Evolutionary conservation across 129 eudicot genomes (phyloP), one percentile per base, ranked within the genome.

Genomic region (Helichrysum umbraculigerum): DNA sequence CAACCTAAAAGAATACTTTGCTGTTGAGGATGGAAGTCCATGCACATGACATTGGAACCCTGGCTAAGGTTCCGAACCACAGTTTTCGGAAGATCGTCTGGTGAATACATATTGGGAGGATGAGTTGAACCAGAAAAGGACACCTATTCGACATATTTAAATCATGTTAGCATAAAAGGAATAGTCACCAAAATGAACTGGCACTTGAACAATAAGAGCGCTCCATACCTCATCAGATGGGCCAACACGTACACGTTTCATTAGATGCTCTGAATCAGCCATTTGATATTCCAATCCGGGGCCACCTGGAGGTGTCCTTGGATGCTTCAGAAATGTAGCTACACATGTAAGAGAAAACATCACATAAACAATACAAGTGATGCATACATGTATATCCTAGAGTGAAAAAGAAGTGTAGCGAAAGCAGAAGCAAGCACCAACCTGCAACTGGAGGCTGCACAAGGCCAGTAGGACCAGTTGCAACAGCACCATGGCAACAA

Each of bases 21-120:
- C 76, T 91, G 97, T 72, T 83, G 97, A 20, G 97, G 97, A 87
- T 91, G 97, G 81, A 88, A 91, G 71, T 91, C 97, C 96, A 91
- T 83, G 85, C 92, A 86, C 90, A 85, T 89, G 12, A 87, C 92
- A 82, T 79, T 88, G 32, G 96, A 91, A 51, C 97, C 97, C 84
- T 91, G 97, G 82, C 79, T 89, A 51, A 91, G 88, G 57, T 72
- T 78, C 54, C 89, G 79, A 51, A 82, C 87, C 71, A 87, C 92
- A 56, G 81, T 81, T 85, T 88, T 91, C 56, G 97, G 97, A 70
- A 91, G 92, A 84, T 91, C 97, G 58, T 91, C 92, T 0, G 87
- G 90, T 74, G 97, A 91, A 72, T 85, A 85, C 66, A 78, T 41
- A 75, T 82, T 87, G 39, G 87, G 83, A 65, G 81, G 90, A 78